Base-by-base conservation (phyloP, 164 flowering plant species). In the Houttuynia cordata region DNA sequence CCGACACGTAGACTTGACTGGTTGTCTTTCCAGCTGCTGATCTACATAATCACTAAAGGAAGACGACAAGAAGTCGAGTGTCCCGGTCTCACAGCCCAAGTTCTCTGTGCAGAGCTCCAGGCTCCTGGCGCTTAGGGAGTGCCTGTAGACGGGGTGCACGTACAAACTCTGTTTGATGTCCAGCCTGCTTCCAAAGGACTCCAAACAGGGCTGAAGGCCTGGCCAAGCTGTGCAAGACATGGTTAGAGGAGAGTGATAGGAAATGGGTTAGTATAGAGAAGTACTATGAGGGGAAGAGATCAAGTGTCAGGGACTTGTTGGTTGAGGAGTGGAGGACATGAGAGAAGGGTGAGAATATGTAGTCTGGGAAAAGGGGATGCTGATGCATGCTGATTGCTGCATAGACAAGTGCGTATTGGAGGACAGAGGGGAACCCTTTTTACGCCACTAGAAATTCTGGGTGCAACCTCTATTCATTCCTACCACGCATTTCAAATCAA, bases 41-140 rank as follows among this genome's bases (percentile, higher is more conserved):
- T 37, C 57, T 39, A 10, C 50, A 34, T 9, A 12, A n/a, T 59
- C 62, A 18, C 2, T 7, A 7, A 10, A 24, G 37, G 13, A 25
- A 24, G 56, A 53, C 22, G 64, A 69, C 54, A 57, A 53, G 49
- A 52, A 59, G 22, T 21, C 76, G 10, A 81, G 87, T 10, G 88
- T 82, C 12, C 97, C 97, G 0, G 90, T 82, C 67, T 90, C 97
- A 0, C 92, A 87, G 34, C 97, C 97, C 30, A 90, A 85, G 40
- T 82, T 84, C 74, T 90, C 97, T 0, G 97, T 90, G 77, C 97
- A 91, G 17, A 91, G 70, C 61, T 87, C 80, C 2, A 91, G 82
- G 57, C 93, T 91, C 67, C 74, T 80, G 53, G 68, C 76, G 49
- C 74, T 81, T 52, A 91, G 37, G 3, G 82, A 64, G 57, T 70